A percentile compares a stretch with the other conserved stretches of the same genome.
phyloP scores from a whole-genome alignment of 441 rosid species.

The Geranium incanum region DNA sequence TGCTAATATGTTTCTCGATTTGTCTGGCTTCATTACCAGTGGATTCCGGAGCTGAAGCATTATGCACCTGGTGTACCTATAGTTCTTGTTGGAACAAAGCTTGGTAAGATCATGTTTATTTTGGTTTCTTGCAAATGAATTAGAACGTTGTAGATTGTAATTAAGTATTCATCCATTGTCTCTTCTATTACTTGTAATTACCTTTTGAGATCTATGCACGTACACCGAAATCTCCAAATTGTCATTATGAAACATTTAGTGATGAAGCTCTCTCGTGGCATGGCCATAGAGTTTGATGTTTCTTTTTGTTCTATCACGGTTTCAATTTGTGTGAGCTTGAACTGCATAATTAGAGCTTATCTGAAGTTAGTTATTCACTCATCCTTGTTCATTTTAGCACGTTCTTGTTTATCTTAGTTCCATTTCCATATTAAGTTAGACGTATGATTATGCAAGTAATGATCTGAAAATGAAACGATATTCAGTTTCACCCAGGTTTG shows the following conservation, averaged over 20 bases:
- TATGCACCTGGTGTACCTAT: slow-evolving; percentile 77
- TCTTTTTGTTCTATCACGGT: not conserved
- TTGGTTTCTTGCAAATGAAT: not conserved
- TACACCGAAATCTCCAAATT: not conserved
- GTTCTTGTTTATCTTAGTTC: not conserved
- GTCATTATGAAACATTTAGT: not conserved
- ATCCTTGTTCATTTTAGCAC: not conserved
- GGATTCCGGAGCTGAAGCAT: slow-evolving; percentile 82
- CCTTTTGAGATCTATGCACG: not conserved
- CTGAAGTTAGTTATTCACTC: not conserved
- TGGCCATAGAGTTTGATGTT: not conserved
- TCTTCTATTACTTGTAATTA: not conserved
- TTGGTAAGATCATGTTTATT: slow-evolving; percentile 32
- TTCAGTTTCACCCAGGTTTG: not conserved
- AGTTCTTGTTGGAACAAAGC: slow-evolving; percentile 74
- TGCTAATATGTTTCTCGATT: slow-evolving; percentile 18
- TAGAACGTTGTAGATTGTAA: not conserved
- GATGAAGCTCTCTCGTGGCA: not conserved
- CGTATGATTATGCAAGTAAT: not conserved
- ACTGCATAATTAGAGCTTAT: slow-evolving; percentile 1
- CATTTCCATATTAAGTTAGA: not conserved
- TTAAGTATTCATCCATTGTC: not conserved
- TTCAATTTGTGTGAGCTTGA: not conserved
- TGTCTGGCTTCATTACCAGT: slow-evolving; percentile 36
- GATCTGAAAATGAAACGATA: not conserved